Base-by-base conservation (phyloP, 768 basidiomycete genomes). In the Mycena chlorophos region DNA sequence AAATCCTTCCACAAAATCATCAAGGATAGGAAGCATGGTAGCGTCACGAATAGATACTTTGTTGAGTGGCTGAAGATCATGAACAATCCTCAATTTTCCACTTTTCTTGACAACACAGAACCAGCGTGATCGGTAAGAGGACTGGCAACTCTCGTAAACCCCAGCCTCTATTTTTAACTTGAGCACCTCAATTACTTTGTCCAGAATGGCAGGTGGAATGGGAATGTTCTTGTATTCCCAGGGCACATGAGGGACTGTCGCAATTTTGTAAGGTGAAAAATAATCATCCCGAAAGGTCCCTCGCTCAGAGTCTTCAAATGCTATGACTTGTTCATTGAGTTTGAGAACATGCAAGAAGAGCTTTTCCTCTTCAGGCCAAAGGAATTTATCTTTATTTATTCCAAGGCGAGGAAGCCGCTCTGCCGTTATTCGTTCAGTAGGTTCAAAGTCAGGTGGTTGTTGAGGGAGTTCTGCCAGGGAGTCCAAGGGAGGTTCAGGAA, bases 31-130 rank as follows among this genome's bases (percentile, higher is more conserved):
- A n/a, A n/a, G n/a, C n/a, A n/a, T n/a, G n/a, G n/a, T n/a, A n/a
- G n/a, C n/a, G n/a, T n/a, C n/a, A n/a, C n/a, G n/a, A n/a, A n/a
- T n/a, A 27, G 52, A 48, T 1, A 61, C 60, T 54, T 53, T 50
- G 23, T 61, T 61, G 3, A 57, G 26, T 0, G 56, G 51, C 17
- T 61, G 56, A 10, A 61, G 37, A 38, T 57, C 56, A 50, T 61
- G 60, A 16, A 61, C 60, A 26, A 57, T 54, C 6, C 56, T 3
- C 2, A 71, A 48, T 1, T 58, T 58, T 2, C 65, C 50, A 30
- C 43, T 57, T 34, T 60, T 60, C 30, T 60, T 60, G 0, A 56
- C 14, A 12, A 60, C 51, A 25, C 59, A 60, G 25, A 61, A 61
- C 60, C 56, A 61, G n/a, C 52, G 47, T 2, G 57, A 53, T 16